Percentiles rank a stretch among this genome's conserved stretches.
These are phyloP conservation scores for Rhodotorula taiwanensis DNA, from an alignment of 768 basidiomycete genomes.

Conservation along the genomic window DNA sequence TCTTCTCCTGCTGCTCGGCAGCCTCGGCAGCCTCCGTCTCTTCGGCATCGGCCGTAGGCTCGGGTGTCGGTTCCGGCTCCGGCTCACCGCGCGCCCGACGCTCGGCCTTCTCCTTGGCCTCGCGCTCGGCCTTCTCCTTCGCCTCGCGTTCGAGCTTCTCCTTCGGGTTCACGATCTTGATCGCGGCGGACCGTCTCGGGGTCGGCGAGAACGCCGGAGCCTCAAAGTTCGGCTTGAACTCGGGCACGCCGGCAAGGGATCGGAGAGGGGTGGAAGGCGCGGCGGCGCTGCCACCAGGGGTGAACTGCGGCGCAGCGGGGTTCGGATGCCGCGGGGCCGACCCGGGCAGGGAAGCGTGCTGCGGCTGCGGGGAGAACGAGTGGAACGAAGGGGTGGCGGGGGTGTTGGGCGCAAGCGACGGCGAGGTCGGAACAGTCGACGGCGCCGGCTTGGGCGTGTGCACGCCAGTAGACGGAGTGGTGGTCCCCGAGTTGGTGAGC, in stretches of 20 bases:
- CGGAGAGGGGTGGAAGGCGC: slow-evolving; percentile 18
- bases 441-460: slow-evolving; percentile 28
- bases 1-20: not conserved
- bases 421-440: slow-evolving; percentile 18
- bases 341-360: slow-evolving; percentile 23
- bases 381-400: slow-evolving; percentile 17
- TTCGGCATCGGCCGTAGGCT: not conserved
- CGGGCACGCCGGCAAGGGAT: slow-evolving; percentile 12
- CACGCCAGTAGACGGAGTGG: slow-evolving; percentile 23
- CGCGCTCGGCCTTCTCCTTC: slow-evolving; percentile 5
- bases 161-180: slow-evolving; percentile 32
- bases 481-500: slow-evolving; percentile 2
- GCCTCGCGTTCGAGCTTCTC: slow-evolving; percentile 13
- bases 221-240: slow-evolving; percentile 27
- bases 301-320: slow-evolving; percentile 9
- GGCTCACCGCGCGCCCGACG: slow-evolving; percentile 1
- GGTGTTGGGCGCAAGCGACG: slow-evolving; percentile 16
- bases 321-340: slow-evolving; percentile 9
- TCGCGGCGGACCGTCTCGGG: slow-evolving; percentile 23
- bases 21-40: slow-evolving; percentile 1
- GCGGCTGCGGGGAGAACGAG: slow-evolving; percentile 27
- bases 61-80: not conserved
- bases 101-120: slow-evolving; percentile 14
- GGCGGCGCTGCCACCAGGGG: not conserved
- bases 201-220: slow-evolving; percentile 8